Evolutionary conservation across 108 stramenopile species (phyloP).

Genomic region (Pelagomonas calceolata): DNA sequence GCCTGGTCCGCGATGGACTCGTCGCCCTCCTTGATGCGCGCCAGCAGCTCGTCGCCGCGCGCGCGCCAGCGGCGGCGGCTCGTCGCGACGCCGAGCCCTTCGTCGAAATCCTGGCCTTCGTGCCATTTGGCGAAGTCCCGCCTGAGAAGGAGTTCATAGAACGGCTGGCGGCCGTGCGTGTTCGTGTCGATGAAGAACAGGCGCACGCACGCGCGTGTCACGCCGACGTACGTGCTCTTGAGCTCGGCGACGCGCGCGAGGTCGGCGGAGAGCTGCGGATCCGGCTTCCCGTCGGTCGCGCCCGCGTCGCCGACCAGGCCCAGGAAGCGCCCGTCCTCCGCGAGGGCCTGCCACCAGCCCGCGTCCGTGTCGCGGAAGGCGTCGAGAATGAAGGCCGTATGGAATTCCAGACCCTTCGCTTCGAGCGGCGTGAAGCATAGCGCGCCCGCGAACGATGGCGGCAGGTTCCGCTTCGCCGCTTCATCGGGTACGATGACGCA

Average conservation of each 20-base stretch:
- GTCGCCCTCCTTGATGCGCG: no score
- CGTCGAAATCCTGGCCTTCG: no score
- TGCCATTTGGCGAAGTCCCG: no score
- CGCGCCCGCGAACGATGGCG: neutral
- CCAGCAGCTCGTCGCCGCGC: no score
- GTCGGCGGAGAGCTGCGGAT: neutral
- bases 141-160: no score
- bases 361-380: neutral
- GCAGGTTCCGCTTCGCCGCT: neutral
- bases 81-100: no score
- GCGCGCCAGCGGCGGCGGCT: no score
- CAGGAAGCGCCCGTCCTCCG: neutral
- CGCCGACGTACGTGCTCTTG: neutral
- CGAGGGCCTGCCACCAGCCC: neutral
- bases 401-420: neutral
- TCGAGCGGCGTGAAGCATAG: neutral
- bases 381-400: neutral
- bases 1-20: no score
- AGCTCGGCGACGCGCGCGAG: neutral
- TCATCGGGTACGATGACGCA: neutral
- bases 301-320: neutral
- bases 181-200: neutral
- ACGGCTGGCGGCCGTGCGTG: no score
- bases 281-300: neutral
- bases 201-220: neutral